phyloP scores from a whole-genome alignment of 352 stramenopile genomes.

The Globisporangium solare region DNA sequence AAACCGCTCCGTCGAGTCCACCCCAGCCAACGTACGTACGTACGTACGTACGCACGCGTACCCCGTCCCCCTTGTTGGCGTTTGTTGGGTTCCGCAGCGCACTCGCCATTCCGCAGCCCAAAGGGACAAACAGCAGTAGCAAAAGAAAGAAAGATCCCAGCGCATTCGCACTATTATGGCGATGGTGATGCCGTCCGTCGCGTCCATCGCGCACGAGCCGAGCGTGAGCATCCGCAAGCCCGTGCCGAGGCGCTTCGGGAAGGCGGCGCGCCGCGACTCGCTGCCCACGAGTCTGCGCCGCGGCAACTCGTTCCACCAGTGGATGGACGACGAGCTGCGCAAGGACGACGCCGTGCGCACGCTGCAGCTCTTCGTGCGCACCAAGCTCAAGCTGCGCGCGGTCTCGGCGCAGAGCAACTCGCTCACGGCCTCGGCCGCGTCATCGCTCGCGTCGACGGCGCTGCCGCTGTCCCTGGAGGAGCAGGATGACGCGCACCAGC shows the following conservation, averaged over 20 bases:
- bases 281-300: constrained; percentile 5
- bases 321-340: constrained; percentile 25
- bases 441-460: constrained; percentile 5
- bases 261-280: neutral
- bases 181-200: neutral
- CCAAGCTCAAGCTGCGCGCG: constrained; percentile 12
- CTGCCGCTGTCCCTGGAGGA: constrained; percentile 19
- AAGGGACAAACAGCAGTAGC: no score
- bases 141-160: no score
- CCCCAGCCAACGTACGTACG: no score
- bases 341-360: constrained; percentile 27
- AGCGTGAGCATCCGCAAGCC: no score
- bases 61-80: neutral
- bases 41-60: neutral
- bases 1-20: no score
- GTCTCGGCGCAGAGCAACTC: constrained; percentile 4
- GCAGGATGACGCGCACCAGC: constrained; percentile 32
- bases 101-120: constrained; percentile 9
- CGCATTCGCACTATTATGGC: no score
- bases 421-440: constrained; percentile 16
- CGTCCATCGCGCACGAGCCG: no score
- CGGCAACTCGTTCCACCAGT: constrained; percentile 22
- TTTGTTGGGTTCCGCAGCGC: neutral
- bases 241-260: no score
- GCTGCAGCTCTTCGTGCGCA: constrained; percentile 31